Evolutionary conservation across 2,329 filamentous ascomycete genomes (phyloP), one percentile per base, ranked within the genome.

Genomic region (Claviceps africana): DNA sequence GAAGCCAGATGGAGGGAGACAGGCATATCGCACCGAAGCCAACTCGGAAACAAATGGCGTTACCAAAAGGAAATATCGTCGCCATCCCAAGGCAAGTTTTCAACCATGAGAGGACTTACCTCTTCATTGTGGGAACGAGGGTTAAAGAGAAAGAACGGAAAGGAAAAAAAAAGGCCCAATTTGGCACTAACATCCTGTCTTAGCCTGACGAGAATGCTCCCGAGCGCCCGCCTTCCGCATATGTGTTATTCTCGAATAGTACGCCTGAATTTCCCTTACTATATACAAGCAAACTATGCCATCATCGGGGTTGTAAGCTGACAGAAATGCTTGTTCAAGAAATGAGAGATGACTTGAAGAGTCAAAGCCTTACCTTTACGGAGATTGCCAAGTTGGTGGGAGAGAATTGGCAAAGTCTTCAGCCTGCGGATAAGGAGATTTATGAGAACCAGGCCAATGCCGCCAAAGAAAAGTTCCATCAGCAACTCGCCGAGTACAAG

Each of bases 241-340:
- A 91, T 67, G 87, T 91, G 13, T 77, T 91, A 17, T 93, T 93
- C 62, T 90, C 87, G 0, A 91, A 91, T 60, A 86, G 84, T 87
- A 67, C 71, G 83, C 74, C 33, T 7, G n/a, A 19, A 46, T 11
- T 30, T 15, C 19, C n/a, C 35, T 8, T 25, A 15, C 39, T 21
- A 37, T 9, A 31, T 5, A 31, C 30, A 31, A 21, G 10, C 25
- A 11, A 10, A 8, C n/a, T 33, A 33, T 31, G 9, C 21, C n/a
- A 42, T n/a, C 17, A 28, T 13, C 4, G 44, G 6, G 7, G 21
- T n/a, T 15, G 30, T 4, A 13, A 25, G 33, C 51, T 53, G 44
- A 55, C 40, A 21, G 11, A n/a, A 43, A 19, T n/a, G 7, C n/a
- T 48, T 10, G 13, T 19, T 47, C 3, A 57, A 86, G 83, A 85